phyloP scores from a whole-genome alignment of 345 rosid genomes.

The Kandelia obovata region DNA sequence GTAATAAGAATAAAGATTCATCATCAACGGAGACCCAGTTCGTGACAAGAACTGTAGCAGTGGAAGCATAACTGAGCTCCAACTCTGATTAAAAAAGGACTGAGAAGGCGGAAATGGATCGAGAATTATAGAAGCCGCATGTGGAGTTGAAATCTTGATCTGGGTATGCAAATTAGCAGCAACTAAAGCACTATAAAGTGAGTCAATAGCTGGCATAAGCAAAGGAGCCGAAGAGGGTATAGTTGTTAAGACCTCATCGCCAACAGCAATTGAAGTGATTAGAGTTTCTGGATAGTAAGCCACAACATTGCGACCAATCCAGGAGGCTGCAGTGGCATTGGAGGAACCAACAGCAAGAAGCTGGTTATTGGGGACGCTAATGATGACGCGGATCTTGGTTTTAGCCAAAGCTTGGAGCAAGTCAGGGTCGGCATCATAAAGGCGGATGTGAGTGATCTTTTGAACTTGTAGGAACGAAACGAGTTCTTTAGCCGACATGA shows the following conservation, averaged over 20 bases:
- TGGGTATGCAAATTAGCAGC: constrained; percentile 82
- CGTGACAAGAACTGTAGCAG: constrained; percentile 76
- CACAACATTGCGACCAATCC: constrained; percentile 76
- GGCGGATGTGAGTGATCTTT: constrained; percentile 67
- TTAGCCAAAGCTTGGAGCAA: constrained; percentile 70
- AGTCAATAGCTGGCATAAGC: constrained; percentile 77
- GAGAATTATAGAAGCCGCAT: constrained; percentile 70
- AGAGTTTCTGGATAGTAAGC: constrained; percentile 76
- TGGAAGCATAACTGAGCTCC: constrained; percentile 60
- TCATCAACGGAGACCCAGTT: constrained; percentile 85
- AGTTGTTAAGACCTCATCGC: constrained; percentile 89
- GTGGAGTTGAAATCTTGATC: constrained; percentile 92
- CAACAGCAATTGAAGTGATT: constrained; percentile 73
- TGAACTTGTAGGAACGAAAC: constrained; percentile 67
- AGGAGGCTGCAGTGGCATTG: constrained; percentile 77
- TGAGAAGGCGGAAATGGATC: constrained; percentile 95
- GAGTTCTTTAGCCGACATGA: constrained; percentile 45
- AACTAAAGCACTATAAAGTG: constrained; percentile 78
- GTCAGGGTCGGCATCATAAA: constrained; percentile 81
- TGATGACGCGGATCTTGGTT: constrained; percentile 83
- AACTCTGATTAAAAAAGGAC: constrained; percentile 86
- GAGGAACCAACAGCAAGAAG: constrained; percentile 91
- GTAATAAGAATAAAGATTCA: constrained; percentile 96
- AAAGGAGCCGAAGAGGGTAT: constrained; percentile 83
- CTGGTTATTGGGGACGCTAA: constrained; percentile 93